phyloP scores from a whole-genome alignment of 176 grass and related monocot genomes.

The Coix lacrymajobi region DNA sequence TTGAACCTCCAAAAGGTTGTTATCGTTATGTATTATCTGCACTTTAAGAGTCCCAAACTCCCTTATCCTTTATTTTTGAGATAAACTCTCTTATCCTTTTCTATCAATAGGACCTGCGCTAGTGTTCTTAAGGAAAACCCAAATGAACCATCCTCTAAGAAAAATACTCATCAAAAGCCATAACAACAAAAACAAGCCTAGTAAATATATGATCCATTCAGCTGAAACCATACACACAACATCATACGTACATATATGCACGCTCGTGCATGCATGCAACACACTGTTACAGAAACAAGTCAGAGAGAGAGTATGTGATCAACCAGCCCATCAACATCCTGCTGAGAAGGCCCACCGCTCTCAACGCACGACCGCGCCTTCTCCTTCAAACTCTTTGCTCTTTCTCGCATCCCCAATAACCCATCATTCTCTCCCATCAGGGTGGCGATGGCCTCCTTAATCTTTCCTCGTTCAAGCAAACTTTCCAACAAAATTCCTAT shows the following conservation, averaged over 20 bases:
- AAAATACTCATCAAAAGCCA: not conserved
- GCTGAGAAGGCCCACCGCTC: not conserved
- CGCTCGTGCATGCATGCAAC: not conserved
- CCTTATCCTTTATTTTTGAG: too few species aligned
- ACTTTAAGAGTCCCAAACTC: too few species aligned
- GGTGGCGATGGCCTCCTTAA: not conserved
- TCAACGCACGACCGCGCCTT: not conserved
- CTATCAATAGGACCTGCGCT: too few species aligned
- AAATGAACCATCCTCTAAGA: not conserved
- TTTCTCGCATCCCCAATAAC: not conserved
- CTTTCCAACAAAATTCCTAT: not conserved
- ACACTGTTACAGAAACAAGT: not conserved
- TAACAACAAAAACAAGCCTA: not conserved
- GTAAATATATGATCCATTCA: not conserved
- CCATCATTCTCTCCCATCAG: constrained; percentile 8
- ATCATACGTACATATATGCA: not conserved
- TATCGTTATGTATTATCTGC: too few species aligned
- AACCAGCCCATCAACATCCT: not conserved
- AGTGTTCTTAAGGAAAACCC: too few species aligned
- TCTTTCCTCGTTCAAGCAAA: not conserved
- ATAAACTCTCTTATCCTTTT: too few species aligned
- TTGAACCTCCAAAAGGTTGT: too few species aligned
- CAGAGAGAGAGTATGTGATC: not conserved
- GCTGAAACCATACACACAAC: not conserved
- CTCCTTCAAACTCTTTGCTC: not conserved